Percentiles rank a stretch among this genome's conserved stretches.
phyloP scores from a whole-genome alignment of 2,329 filamentous ascomycete genomes.

The Alternaria alternata region DNA sequence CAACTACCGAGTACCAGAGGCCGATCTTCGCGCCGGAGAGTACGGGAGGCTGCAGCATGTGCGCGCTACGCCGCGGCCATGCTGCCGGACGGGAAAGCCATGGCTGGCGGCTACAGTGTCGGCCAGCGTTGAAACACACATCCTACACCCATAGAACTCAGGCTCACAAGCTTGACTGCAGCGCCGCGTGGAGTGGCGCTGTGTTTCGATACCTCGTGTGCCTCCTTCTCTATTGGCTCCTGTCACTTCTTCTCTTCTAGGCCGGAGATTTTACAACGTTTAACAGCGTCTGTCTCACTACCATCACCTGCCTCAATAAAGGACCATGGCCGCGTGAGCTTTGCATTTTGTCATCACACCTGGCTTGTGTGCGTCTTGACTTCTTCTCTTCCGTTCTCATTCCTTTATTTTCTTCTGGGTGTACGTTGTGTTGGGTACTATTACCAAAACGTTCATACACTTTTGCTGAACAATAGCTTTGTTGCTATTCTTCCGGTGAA shows the following conservation, averaged over 20 bases:
- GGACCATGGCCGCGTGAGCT: conserved; percentile 31
- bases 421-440: conserved; percentile 24
- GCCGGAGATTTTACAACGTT: conserved; percentile 28
- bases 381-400: conserved; percentile 25
- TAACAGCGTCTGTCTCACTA: conserved; percentile 41
- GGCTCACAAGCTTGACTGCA: conserved; percentile 45
- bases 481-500: neutral
- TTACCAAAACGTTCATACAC: conserved; percentile 1
- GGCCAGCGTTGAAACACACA: conserved; percentile 48
- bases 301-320: conserved; percentile 45
- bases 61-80: conserved; percentile 37
- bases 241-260: conserved; percentile 35
- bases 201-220: conserved; percentile 43
- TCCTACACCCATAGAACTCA: conserved; percentile 42
- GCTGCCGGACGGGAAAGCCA: conserved; percentile 32
- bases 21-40: conserved; percentile 18
- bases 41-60: conserved; percentile 29
- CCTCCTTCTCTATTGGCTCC: conserved; percentile 45
- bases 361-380: conserved; percentile 22
- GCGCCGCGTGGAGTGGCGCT: conserved; percentile 42
- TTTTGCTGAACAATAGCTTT: conserved; percentile 35
- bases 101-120: conserved; percentile 48
- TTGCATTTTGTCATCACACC: conserved; percentile 22
- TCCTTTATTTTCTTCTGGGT: conserved; percentile 17
- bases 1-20: conserved; percentile 17